Evolutionary conservation across 805 yeast genomes (phyloP).

Genomic region (Metschnikowia rubicola): DNA sequence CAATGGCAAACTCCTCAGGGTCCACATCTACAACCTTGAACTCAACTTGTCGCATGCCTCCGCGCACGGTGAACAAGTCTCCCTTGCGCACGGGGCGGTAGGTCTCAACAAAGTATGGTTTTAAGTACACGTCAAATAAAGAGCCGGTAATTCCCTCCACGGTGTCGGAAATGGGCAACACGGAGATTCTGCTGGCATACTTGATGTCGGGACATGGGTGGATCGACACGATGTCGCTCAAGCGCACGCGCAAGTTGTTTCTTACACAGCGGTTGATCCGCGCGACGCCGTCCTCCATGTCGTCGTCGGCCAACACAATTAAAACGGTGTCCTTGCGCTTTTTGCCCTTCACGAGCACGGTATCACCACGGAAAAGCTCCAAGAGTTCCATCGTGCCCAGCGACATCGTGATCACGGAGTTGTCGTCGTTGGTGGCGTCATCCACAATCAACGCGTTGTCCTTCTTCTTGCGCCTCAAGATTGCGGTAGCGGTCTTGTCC

Average conservation of each 20-base stretch:
- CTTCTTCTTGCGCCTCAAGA: conserved; percentile 95
- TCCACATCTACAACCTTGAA: conserved; percentile 98
- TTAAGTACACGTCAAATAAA: conserved; percentile 89
- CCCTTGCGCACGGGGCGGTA: conserved; percentile 98
- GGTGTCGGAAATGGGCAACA: conserved; percentile 95
- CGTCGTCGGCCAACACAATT: conserved; percentile 94
- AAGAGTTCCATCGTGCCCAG: conserved; percentile 92
- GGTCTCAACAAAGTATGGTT: conserved; percentile 98
- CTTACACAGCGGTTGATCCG: conserved; percentile 94
- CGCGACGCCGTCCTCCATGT: conserved; percentile 92
- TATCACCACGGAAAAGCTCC: conserved; percentile 96
- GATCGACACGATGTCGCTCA: conserved; percentile 87
- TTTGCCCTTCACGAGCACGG: conserved; percentile 95
- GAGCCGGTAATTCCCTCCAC: conserved; percentile 98
- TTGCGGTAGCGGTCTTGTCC: conserved; percentile 90
- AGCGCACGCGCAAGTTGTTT: conserved; percentile 87
- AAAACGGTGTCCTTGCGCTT: conserved; percentile 96
- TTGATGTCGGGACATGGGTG: conserved; percentile 98
- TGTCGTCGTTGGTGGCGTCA: conserved; percentile 96
- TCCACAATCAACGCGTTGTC: conserved; percentile 92
- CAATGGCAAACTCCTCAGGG: conserved; percentile 95
- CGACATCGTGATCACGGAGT: conserved; percentile 92
- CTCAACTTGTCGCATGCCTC: conserved; percentile 99
- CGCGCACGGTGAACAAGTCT: conserved; percentile 92
- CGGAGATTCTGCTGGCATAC: conserved; percentile 91